A percentile compares a stretch with the other conserved stretches of the same genome.
Conservation (phyloP, 192 early-diverging fungal species). For the Dimargaris cristalligena region DNA sequence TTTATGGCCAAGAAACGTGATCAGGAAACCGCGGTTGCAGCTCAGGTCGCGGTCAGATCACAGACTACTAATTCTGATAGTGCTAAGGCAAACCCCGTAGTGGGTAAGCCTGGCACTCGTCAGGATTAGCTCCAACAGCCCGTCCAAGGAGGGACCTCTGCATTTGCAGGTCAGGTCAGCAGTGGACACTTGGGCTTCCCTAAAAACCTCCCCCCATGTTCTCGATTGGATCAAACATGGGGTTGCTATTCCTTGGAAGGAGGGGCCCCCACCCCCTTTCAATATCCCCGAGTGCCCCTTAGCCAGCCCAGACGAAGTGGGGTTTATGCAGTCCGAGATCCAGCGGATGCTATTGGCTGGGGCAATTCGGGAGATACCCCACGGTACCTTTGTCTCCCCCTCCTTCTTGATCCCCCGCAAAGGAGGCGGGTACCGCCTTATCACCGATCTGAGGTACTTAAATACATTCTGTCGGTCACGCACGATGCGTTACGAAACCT, state of each 20-base stretch:
- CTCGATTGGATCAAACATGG: neutral
- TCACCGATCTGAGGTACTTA: neutral
- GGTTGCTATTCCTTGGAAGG: constrained; percentile 1
- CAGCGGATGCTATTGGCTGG: neutral
- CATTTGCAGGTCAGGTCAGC: neutral
- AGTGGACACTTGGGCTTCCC: neutral
- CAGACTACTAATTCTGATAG: neutral
- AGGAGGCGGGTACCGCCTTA: constrained; percentile 1
- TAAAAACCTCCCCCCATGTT: neutral
- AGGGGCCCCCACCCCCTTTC: neutral
- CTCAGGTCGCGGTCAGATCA: neutral
- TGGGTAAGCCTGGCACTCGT: neutral
- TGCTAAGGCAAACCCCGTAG: neutral
- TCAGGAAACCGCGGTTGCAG: neutral
- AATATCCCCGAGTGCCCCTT: neutral
- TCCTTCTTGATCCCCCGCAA: constrained; percentile 8
- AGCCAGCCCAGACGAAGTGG: neutral
- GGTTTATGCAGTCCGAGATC: neutral
- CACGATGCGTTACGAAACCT: neutral
- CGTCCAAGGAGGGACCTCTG: neutral
- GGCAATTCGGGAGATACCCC: neutral
- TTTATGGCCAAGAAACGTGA: neutral
- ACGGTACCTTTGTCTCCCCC: neutral
- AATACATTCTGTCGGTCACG: neutral
- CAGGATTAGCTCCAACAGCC: neutral